Conservation (phyloP, 106 monocot species). For the Apostasia shenzhenica region DNA sequence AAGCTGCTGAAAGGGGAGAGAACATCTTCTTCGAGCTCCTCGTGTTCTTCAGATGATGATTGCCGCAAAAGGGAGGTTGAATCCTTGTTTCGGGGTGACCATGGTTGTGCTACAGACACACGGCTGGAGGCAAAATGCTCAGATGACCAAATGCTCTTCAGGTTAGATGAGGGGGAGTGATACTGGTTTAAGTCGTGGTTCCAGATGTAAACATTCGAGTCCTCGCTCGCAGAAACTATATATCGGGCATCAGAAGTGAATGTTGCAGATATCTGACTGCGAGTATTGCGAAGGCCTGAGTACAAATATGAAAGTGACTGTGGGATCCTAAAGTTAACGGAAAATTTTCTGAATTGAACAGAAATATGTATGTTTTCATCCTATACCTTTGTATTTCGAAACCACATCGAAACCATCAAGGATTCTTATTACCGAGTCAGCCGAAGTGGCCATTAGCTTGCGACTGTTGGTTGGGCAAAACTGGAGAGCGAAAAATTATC, state of each 20-base stretch:
- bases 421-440: conserved; percentile 53
- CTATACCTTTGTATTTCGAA: conserved; percentile 55
- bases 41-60: neutral
- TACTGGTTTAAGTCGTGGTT: conserved; percentile 22
- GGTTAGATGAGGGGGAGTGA: conserved; percentile 11
- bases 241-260: conserved; percentile 72
- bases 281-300: conserved; percentile 59
- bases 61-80: neutral
- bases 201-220: conserved; percentile 84
- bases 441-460: conserved; percentile 60
- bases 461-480: conserved; percentile 44
- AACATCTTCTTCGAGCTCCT: neutral
- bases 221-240: conserved; percentile 77
- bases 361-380: neutral
- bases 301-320: neutral
- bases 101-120: conserved; percentile 66
- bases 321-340: neutral
- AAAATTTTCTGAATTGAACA: neutral
- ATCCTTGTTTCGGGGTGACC: conserved; percentile 21
- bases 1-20: conserved; percentile 18
- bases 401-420: conserved; percentile 51
- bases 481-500: conserved; percentile 12
- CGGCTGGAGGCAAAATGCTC: conserved; percentile 56
- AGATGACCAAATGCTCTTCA: conserved; percentile 41
- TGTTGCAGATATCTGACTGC: conserved; percentile 69